phyloP scores from a whole-genome alignment of 257 asterid species.

The Solanum bulbocastanum region DNA sequence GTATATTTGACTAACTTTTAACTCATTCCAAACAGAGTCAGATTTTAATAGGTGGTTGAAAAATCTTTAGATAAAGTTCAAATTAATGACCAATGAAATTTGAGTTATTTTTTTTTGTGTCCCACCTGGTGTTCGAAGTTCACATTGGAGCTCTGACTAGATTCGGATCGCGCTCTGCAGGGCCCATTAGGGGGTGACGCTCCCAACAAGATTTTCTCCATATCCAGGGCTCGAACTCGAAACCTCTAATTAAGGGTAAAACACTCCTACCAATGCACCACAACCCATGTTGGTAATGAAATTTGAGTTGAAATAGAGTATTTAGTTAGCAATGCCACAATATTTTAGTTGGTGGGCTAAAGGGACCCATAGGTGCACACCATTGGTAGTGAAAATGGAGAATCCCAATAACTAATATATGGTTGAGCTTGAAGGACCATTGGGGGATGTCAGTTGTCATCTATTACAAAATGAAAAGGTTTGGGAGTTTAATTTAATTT shows the following conservation, averaged over 20 bases:
- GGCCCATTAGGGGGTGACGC: no score
- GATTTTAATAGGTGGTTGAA: not conserved
- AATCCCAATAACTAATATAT: not conserved
- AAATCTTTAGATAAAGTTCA: not conserved
- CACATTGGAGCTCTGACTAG: no score
- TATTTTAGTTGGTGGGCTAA: not conserved
- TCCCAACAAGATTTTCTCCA: no score
- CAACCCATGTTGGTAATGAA: not conserved
- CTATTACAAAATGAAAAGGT: not conserved
- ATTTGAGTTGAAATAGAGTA: not conserved
- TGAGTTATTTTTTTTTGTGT: not conserved
- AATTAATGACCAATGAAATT: not conserved
- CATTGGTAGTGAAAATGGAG: not conserved
- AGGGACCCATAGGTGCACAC: not conserved
- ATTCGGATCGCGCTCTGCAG: no score
- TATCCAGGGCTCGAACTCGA: no score
- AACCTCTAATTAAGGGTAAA: no score
- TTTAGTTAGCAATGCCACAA: not conserved
- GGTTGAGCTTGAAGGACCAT: not conserved
- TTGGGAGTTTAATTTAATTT: not conserved
- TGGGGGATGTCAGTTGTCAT: not conserved
- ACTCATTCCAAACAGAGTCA: no score
- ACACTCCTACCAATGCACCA: no score
- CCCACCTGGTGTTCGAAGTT: no score
- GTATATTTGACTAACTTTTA: no score